Base-by-base conservation (phyloP, 208 protist genomes). In the Zelonia costaricensis region DNA sequence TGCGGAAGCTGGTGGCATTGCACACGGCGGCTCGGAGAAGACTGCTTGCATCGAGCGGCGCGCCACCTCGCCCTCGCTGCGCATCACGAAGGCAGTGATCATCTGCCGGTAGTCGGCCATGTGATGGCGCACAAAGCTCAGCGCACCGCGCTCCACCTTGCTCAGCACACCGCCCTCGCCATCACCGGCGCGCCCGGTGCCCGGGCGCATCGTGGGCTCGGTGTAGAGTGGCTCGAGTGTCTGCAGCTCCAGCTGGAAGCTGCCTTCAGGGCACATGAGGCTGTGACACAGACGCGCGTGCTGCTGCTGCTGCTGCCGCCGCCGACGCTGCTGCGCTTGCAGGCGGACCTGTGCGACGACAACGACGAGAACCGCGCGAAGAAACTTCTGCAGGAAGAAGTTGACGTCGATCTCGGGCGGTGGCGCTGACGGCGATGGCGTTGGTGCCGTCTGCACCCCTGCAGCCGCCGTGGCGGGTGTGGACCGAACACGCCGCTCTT, bases 61-160 rank as follows among this genome's bases (percentile, higher is more conserved):
- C 20, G 73, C 69, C 4, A 81, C 68, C 63, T 91, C 85, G 13
- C 56, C 69, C 0, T 58, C 69, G 43, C 70, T 57, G 7, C 81
- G 70, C 75, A 91, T 91, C n/a, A 91, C 85, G 63, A 76, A 82
- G 1, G 47, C 38, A 15, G 66, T 72, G 38, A 91, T 65, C 56
- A 88, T 80, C 2, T 36, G 30, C 38, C 74, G 69, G 45, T 84
- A 84, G 22, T 62, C 36, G 0, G 5, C 25, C 47, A 82, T 65
- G 67, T 88, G 58, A 20, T 18, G 52, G 6, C 73, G 80, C 30
- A 88, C 65, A 49, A 80, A 79, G 38, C 18, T 23, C 25, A 85
- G 47, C n/a, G 84, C 80, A 5, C 66, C 39, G 12, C 62, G 71
- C 53, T 91, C 84, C 15, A 82, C 31, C 25, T 39, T 16, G 22